Percentiles rank a stretch among this genome's conserved stretches.
Evolutionary conservation across 2,329 filamentous ascomycete genomes (phyloP).

Genomic region (Ophiocordyceps polyrhachis-furcata): DNA sequence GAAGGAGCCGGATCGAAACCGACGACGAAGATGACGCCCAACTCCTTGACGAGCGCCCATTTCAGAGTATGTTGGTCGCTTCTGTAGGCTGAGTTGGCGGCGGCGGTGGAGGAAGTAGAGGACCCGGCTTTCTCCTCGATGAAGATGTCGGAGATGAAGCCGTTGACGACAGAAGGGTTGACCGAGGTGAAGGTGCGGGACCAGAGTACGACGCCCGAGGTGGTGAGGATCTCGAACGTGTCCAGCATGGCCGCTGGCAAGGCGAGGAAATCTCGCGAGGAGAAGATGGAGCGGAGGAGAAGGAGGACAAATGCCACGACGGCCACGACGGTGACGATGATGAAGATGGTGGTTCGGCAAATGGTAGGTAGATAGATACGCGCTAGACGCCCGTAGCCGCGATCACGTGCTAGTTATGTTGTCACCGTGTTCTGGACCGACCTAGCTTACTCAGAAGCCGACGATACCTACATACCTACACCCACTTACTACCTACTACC

Average conservation of each 20-base stretch:
- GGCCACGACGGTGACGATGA: not conserved
- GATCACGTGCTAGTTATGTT: not conserved
- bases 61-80: constrained; percentile 89
- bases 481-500: too few species aligned
- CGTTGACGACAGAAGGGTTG: constrained; percentile 72
- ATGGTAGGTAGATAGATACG: not conserved
- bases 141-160: constrained; percentile 88
- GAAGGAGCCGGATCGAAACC: constrained; percentile 3
- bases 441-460: constrained; percentile 1
- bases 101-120: constrained; percentile 33
- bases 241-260: constrained; percentile 57
- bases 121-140: constrained; percentile 73
- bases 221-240: constrained; percentile 90
- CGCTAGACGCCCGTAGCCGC: not conserved
- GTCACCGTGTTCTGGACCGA: not conserved
- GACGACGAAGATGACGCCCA: constrained; percentile 90
- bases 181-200: constrained; percentile 70
- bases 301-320: not conserved
- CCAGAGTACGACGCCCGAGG: constrained; percentile 93
- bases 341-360: not conserved
- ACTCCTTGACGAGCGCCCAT: constrained; percentile 82
- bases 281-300: not conserved
- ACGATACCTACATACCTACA: too few species aligned
- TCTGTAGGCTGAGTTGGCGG: constrained; percentile 57
- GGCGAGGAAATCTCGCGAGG: not conserved